Conservation (phyloP, 2,329 filamentous ascomycete genomes). For the Arthrinium phaeospermum region DNA sequence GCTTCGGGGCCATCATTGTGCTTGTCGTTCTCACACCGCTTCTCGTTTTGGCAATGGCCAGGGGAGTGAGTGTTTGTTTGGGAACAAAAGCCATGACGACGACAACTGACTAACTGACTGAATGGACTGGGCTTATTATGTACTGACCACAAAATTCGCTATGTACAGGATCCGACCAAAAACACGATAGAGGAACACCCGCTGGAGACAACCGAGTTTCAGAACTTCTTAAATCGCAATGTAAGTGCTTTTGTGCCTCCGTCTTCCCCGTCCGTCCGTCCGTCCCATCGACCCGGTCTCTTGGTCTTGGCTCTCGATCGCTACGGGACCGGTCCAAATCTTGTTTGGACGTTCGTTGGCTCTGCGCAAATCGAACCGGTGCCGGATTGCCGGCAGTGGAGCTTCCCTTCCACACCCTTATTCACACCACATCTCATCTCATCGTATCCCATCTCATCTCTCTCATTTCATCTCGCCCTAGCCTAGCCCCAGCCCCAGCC, state of each 20-base stretch:
- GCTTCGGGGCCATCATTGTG: not conserved
- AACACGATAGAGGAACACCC: slow-evolving; percentile 58
- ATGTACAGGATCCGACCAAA: slow-evolving; percentile 54
- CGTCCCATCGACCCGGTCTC: slow-evolving; percentile 1
- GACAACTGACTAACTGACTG: slow-evolving; percentile 11
- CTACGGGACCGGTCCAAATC: slow-evolving; percentile 5
- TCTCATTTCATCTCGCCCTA: too few species aligned
- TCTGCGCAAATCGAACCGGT: not conserved
- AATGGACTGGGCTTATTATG: not conserved
- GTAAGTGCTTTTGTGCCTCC: slow-evolving; percentile 42
- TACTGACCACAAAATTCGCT: not conserved
- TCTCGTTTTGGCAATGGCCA: not conserved
- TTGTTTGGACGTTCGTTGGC: slow-evolving; percentile 14
- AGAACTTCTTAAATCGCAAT: slow-evolving; percentile 58
- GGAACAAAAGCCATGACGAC: not conserved
- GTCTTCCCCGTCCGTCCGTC: not conserved
- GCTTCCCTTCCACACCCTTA: slow-evolving; percentile 1
- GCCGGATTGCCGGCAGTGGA: slow-evolving; percentile 5
- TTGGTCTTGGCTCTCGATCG: slow-evolving; percentile 14
- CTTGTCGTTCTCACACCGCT: not conserved
- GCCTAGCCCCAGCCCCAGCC: too few species aligned
- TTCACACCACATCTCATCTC: not conserved
- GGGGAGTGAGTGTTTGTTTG: too few species aligned
- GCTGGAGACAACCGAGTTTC: slow-evolving; percentile 60
- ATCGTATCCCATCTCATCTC: not conserved